Conservation (phyloP, 2,329 filamentous ascomycete genomes). For the Grosmannia clavigera region DNA sequence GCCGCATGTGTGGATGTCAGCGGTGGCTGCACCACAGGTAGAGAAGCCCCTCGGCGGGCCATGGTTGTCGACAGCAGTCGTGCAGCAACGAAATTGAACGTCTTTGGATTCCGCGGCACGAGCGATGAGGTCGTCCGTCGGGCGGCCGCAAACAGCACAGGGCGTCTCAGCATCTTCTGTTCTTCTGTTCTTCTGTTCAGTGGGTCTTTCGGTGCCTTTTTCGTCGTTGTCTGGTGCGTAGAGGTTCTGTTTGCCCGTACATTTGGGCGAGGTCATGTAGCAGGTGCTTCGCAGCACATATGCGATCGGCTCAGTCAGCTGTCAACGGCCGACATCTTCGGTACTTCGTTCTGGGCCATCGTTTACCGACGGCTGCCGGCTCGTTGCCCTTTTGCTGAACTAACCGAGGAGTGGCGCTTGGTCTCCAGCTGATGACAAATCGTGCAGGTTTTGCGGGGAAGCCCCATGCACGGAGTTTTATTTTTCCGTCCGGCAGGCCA, state of each 20-base stretch:
- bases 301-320: background rate
- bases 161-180: slow-evolving; percentile 8
- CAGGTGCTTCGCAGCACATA: background rate
- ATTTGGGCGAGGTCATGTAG: background rate
- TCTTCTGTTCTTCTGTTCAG: background rate
- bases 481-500: background rate
- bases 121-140: slow-evolving; percentile 5
- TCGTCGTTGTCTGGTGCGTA: background rate
- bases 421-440: no score
- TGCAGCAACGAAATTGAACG: background rate
- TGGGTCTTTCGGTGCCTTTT: background rate
- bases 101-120: background rate
- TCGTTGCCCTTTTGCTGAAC: background rate
- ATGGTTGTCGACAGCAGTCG: slow-evolving; percentile 2
- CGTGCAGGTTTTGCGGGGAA: background rate
- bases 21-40: slow-evolving; percentile 44
- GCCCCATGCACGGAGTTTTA: background rate
- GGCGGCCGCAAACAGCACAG: slow-evolving; percentile 4
- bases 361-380: background rate
- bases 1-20: slow-evolving; percentile 49
- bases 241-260: background rate
- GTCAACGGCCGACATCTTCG: background rate
- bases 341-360: background rate
- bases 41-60: slow-evolving; percentile 13
- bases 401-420: background rate